phyloP scores from a whole-genome alignment of 805 yeast species.

The Candida insectalens region DNA sequence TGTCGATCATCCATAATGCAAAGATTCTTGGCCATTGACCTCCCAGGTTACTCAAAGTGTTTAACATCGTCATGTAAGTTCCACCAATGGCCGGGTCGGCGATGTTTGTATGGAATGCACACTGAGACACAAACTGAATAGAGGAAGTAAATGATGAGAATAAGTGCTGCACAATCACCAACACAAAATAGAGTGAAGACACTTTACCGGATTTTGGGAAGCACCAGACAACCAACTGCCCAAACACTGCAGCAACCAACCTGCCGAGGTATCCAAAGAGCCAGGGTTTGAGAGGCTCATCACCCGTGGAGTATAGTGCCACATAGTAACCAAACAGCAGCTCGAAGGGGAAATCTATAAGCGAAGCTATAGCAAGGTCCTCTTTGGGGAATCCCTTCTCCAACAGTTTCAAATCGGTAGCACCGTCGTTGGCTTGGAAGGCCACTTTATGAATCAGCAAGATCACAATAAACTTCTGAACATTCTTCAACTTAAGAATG shows the following conservation, averaged over 20 bases:
- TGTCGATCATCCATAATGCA: slow-evolving; percentile 71
- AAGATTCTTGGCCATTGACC: slow-evolving; percentile 97
- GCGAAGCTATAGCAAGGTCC: slow-evolving; percentile 84
- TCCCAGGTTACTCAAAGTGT: slow-evolving; percentile 86
- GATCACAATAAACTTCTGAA: slow-evolving; percentile 63
- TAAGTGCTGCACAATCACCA: slow-evolving; percentile 74
- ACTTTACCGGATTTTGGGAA: slow-evolving; percentile 56
- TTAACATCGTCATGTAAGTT: slow-evolving; percentile 93
- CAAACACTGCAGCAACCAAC: slow-evolving; percentile 61
- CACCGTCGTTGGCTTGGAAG: slow-evolving; percentile 93
- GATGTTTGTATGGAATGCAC: slow-evolving; percentile 90
- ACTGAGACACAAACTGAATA: slow-evolving; percentile 86
- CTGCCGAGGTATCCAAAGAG: slow-evolving; percentile 78
- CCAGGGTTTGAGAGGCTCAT: slow-evolving; percentile 81
- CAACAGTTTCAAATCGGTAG: slow-evolving; percentile 80
- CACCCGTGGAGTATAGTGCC: slow-evolving; percentile 86
- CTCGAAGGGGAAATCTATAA: slow-evolving; percentile 94
- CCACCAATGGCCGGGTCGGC: slow-evolving; percentile 97
- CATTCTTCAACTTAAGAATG: slow-evolving; percentile 59
- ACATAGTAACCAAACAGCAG: slow-evolving; percentile 92
- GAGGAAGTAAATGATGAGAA: slow-evolving; percentile 89
- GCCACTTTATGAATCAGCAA: slow-evolving; percentile 82
- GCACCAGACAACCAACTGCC: slow-evolving; percentile 59
- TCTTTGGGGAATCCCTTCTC: slow-evolving; percentile 92
- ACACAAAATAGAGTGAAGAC: slow-evolving; percentile 45